phyloP scores from a whole-genome alignment of 2,329 filamentous ascomycete genomes.

The Grosmannia clavigera region DNA sequence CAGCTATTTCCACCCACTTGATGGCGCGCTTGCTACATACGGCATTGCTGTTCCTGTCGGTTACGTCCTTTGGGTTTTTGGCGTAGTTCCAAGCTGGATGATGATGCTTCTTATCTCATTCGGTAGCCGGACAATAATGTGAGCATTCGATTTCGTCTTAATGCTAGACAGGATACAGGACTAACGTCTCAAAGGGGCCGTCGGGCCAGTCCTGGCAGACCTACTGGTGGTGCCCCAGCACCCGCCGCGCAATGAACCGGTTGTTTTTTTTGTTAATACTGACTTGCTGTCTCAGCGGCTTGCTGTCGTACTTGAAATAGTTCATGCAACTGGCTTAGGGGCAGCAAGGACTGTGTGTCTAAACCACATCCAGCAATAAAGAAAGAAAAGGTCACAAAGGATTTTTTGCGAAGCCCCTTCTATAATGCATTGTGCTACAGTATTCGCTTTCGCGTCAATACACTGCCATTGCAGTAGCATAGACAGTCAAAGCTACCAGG shows the following conservation, averaged over 20 bases:
- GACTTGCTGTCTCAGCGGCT: background rate
- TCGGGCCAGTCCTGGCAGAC: background rate
- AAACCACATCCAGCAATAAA: background rate
- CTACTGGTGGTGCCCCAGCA: background rate
- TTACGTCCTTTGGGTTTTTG: conserved; percentile 55
- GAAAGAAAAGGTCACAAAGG: background rate
- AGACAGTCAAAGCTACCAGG: background rate
- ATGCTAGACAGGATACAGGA: background rate
- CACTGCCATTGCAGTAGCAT: background rate
- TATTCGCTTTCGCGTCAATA: background rate
- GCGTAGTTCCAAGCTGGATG: conserved; percentile 58
- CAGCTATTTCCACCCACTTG: conserved; percentile 65
- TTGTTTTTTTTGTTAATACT: too few relatives aligned
- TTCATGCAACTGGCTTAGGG: background rate
- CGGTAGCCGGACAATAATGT: conserved; percentile 65
- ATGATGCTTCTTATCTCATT: conserved; percentile 69
- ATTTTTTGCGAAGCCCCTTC: background rate
- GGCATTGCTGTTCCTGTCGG: conserved; percentile 51
- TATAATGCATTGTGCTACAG: background rate
- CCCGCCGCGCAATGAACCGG: background rate
- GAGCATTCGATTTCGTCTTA: conserved; percentile 26
- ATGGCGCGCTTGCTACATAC: conserved; percentile 52
- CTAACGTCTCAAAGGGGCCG: conserved; percentile 10
- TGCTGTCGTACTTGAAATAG: too few relatives aligned
- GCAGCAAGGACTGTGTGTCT: background rate